Percentiles rank a stretch among this genome's conserved stretches.
Conservation (phyloP, 75 land plant species). For the Sequoiadendron giganteum region DNA sequence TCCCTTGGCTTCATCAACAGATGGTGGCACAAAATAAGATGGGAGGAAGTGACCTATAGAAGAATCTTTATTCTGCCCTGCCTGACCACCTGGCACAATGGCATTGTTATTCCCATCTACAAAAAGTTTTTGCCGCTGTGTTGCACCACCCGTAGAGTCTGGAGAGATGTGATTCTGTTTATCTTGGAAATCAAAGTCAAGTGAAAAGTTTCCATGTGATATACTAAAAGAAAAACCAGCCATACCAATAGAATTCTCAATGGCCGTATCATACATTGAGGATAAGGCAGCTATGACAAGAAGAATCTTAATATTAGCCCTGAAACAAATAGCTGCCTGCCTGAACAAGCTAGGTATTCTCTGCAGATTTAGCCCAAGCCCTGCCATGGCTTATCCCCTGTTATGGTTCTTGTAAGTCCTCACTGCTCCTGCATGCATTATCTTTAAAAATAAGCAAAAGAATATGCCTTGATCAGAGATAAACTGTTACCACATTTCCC, state of each 20-base stretch:
- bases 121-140: slow-evolving; percentile 11
- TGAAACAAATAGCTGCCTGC: slow-evolving; percentile 21
- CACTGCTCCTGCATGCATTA: neutral
- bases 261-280: slow-evolving; percentile 11
- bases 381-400: neutral
- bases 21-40: slow-evolving; percentile 14
- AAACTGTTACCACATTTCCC: neutral
- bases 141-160: neutral
- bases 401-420: neutral
- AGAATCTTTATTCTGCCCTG: neutral
- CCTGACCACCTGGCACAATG: slow-evolving; percentile 8
- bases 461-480: neutral
- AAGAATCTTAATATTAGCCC: slow-evolving; percentile 12
- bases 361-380: neutral
- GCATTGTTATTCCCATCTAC: slow-evolving; percentile 7
- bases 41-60: slow-evolving; percentile 6
- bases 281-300: slow-evolving; percentile 19
- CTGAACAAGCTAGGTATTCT: slow-evolving; percentile 12
- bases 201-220: slow-evolving; percentile 18
- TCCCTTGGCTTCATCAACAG: slow-evolving; percentile 14
- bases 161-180: neutral
- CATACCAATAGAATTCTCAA: slow-evolving; percentile 24
- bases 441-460: neutral
- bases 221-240: slow-evolving; percentile 19
- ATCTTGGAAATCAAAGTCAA: slow-evolving; percentile 11